Evolutionary conservation across 176 grass and related monocot species (phyloP), one percentile per base, ranked within the genome.

Genomic region (Rhynchospora tenuis): DNA sequence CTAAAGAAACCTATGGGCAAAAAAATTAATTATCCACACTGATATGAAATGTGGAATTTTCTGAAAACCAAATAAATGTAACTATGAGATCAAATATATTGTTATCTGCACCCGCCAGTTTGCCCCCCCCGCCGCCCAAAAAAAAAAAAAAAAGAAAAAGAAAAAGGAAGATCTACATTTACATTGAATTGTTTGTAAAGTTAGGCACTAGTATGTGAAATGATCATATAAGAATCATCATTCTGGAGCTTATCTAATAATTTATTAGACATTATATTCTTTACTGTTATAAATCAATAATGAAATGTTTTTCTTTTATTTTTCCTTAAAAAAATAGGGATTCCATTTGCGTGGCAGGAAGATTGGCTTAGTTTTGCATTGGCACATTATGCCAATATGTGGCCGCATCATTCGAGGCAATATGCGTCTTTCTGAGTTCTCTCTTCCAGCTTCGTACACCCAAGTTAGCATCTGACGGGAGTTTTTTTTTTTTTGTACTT

Each of bases 351-450:
- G 83, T 16, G 75, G 87, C 13, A 85, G 31, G 73, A 61, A 88
- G 74, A 45, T 88, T 45, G 75, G 78, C 47, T 24, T 88, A n/a
- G 56, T 81, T 45, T 43, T 89, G 20, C 87, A 85, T 61, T 89
- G 87, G 87, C 87, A 89, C 81, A 43, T 89, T 45, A 89, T 89
- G 87, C 87, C 83, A 6, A 89, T 73, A 84, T 81, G 59, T 0
- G 87, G 87, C 42, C 81, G 76, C 28, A 89, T 81, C 83, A 74
- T 89, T 69, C 60, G 23, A 73, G 82, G 64, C 47, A 89, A 89
- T 60, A 63, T 89, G 51, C 12, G 5, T 9, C 19, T 89, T 60
- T 85, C 83, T 16, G 17, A 51, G 17, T 73, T 85, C 52, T 68
- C 77, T 74, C 82, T 88, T 46, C 87, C 87, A 1, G 63, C 57